Conservation (phyloP, 805 yeast species). For the Suhomyces faveliae region DNA sequence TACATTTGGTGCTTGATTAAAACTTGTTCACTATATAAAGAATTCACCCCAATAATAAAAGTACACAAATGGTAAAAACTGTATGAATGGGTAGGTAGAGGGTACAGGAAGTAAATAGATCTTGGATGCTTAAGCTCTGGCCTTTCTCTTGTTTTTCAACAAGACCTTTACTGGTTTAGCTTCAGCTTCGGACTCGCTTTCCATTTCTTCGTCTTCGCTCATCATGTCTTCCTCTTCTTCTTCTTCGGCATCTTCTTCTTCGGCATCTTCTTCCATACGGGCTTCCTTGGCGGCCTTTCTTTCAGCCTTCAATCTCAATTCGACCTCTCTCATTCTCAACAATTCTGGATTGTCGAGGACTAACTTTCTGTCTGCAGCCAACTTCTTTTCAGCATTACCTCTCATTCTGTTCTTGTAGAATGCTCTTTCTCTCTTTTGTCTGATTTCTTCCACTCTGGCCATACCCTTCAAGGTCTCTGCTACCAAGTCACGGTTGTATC, state of each 20-base stretch:
- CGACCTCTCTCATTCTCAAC: conserved; percentile 90
- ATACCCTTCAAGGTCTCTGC: conserved; percentile 92
- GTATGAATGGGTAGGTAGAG: neutral
- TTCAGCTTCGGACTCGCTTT: conserved; percentile 43
- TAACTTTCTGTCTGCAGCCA: conserved; percentile 82
- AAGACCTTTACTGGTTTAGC: conserved; percentile 51
- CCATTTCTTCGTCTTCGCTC: conserved; percentile 43
- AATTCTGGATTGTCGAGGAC: conserved; percentile 87
- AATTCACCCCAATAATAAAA: conserved; percentile 2
- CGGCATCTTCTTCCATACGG: conserved; percentile 44
- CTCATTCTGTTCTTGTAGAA: conserved; percentile 99
- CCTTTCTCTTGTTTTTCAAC: conserved; percentile 61
- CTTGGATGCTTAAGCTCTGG: conserved; percentile 14
- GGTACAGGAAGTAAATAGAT: neutral
- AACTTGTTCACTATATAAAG: neutral
- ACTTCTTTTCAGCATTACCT: conserved; percentile 87
- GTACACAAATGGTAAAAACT: conserved; percentile 2
- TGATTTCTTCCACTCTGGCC: conserved; percentile 93
- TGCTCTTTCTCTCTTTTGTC: conserved; percentile 95
- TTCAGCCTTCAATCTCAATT: conserved; percentile 72
- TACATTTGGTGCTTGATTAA: neutral
- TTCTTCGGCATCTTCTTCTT: conserved; percentile 38
- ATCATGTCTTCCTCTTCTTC: conserved; percentile 43
- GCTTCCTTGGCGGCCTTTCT: conserved; percentile 61
- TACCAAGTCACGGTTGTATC: conserved; percentile 95